These are phyloP conservation scores for Aspergillus aculeatinus DNA, from an alignment of 2,329 filamentous ascomycete genomes.

Conservation along the genomic window DNA sequence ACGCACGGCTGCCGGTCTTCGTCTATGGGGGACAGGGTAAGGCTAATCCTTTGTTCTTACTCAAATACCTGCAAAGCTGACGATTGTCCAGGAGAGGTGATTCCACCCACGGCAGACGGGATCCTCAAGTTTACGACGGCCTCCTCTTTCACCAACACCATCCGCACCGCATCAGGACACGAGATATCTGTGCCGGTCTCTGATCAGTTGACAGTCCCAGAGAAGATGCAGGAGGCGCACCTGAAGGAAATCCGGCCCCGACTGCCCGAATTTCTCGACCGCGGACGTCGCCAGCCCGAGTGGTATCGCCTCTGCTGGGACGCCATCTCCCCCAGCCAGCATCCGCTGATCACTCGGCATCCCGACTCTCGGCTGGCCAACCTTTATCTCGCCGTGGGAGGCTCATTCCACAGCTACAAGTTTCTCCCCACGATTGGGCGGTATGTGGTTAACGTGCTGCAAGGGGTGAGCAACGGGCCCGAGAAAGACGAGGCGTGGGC, in stretches of 20 bases:
- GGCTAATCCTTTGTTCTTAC: background rate
- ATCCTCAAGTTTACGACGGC: constrained; percentile 64
- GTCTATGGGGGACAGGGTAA: constrained; percentile 47
- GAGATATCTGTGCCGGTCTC: constrained; percentile 54
- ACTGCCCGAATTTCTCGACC: constrained; percentile 31
- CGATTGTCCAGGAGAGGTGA: constrained; percentile 38
- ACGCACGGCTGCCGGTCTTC: constrained; percentile 55
- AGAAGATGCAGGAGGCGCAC: constrained; percentile 46
- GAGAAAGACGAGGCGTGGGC: constrained; percentile 33
- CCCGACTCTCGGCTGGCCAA: constrained; percentile 51
- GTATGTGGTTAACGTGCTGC: constrained; percentile 46
- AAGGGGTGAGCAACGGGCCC: constrained; percentile 45
- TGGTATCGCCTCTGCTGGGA: constrained; percentile 58
- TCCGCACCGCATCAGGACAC: constrained; percentile 49
- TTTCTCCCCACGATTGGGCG: constrained; percentile 63
- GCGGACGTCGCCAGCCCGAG: constrained; percentile 31
- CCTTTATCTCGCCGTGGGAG: constrained; percentile 61
- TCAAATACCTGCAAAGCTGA: background rate
- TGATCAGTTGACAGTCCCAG: constrained; percentile 44
- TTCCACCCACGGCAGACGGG: constrained; percentile 50
- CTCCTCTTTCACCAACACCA: constrained; percentile 57
- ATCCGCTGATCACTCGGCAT: constrained; percentile 58
- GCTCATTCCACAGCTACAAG: constrained; percentile 66
- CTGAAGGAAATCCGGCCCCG: constrained; percentile 23
- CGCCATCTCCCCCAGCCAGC: constrained; percentile 60